Evolutionary conservation across 495 filamentous ascomycete genomes (phyloP).

Genomic region (Coniosporium apollinis): DNA sequence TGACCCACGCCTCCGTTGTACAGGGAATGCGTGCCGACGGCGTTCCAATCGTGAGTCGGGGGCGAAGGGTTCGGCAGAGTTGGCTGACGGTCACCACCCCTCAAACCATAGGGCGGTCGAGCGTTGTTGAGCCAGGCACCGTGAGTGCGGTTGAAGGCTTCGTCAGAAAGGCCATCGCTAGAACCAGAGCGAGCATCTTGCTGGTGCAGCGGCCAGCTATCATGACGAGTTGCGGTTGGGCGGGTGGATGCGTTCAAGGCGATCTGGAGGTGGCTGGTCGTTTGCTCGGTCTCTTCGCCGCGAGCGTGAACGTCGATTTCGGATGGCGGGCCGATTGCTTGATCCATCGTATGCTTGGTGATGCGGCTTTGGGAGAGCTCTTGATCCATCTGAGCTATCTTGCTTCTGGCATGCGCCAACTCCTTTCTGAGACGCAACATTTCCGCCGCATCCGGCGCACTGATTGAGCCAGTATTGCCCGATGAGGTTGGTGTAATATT

Average conservation of each 20-base stretch:
- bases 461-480: constrained; percentile 19
- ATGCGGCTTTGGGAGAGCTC: constrained; percentile 67
- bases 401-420: constrained; percentile 59
- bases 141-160: constrained; percentile 43
- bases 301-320: constrained; percentile 34
- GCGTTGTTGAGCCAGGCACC: constrained; percentile 42
- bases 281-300: constrained; percentile 34
- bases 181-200: no score
- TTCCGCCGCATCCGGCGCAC: constrained; percentile 27
- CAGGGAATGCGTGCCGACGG: no score
- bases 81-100: no score
- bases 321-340: constrained; percentile 47
- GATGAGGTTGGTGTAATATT: constrained; percentile 28
- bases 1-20: no score
- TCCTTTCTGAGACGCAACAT: constrained; percentile 48
- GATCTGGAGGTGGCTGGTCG: constrained; percentile 34
- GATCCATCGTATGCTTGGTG: constrained; percentile 58
- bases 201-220: constrained; percentile 47
- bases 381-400: constrained; percentile 66
- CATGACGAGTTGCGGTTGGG: constrained; percentile 32
- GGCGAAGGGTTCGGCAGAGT: no score
- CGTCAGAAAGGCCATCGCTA: constrained; percentile 48
- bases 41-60: no score
- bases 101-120: no score
- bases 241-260: constrained; percentile 36